phyloP scores from a whole-genome alignment of 2,329 filamentous ascomycete genomes.

The Diaporthe aspalathi region DNA sequence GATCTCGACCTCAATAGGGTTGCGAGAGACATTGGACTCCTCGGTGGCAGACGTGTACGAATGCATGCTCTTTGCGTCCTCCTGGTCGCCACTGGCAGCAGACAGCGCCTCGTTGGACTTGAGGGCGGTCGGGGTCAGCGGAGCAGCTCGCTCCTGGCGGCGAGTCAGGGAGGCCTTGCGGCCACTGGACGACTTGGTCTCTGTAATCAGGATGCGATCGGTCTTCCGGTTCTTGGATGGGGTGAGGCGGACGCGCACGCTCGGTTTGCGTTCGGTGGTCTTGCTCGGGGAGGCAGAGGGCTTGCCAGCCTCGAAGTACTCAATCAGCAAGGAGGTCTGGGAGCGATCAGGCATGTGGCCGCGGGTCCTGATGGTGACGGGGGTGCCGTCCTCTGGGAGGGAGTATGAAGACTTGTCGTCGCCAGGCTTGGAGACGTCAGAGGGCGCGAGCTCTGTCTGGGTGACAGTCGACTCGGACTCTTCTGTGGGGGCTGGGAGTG shows the following conservation, averaged over 20 bases:
- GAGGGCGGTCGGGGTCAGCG: constrained; percentile 54
- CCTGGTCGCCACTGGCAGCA: constrained; percentile 48
- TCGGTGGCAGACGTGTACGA: constrained; percentile 84
- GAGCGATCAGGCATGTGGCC: constrained; percentile 71
- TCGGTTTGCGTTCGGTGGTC: constrained; percentile 77
- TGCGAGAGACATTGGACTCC: constrained; percentile 80
- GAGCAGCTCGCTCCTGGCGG: constrained; percentile 61
- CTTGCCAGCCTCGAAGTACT: constrained; percentile 91
- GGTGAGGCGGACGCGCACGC: constrained; percentile 82
- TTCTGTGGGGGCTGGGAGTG: constrained; percentile 83
- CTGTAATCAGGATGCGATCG: constrained; percentile 89
- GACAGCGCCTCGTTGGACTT: constrained; percentile 54
- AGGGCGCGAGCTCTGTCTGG: constrained; percentile 72
- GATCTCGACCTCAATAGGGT: constrained; percentile 91
- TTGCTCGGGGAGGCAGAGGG: constrained; percentile 58
- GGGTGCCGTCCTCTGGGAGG: constrained; percentile 87
- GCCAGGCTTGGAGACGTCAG: constrained; percentile 74
- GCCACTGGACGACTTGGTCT: constrained; percentile 71
- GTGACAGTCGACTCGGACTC: constrained; percentile 69
- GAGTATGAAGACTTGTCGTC: constrained; percentile 81
- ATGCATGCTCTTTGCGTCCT: constrained; percentile 74
- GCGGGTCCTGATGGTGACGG: constrained; percentile 89
- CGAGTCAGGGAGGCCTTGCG: constrained; percentile 72
- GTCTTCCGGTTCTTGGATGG: constrained; percentile 77
- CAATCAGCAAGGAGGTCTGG: constrained; percentile 91